A percentile compares a stretch with the other conserved stretches of the same genome.
Conservation (phyloP, 768 basidiomycete genomes). For the Terana coerulea region DNA sequence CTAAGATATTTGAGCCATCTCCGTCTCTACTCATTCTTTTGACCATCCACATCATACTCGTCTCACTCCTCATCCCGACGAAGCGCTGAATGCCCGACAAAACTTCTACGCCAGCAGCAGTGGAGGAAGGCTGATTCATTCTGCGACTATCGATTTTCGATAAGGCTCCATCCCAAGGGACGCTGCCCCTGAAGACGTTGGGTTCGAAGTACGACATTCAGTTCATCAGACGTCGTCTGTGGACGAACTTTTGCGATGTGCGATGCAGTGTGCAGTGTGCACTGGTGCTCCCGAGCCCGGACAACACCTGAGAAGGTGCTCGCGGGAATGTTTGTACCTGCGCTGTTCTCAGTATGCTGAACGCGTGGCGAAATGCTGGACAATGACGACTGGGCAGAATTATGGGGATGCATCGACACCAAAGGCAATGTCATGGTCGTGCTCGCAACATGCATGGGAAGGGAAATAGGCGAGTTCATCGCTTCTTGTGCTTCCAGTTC, state of each 20-base stretch:
- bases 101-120: constrained; percentile 3
- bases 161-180: constrained; percentile 50
- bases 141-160: constrained; percentile 39
- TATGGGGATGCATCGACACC: constrained; percentile 39
- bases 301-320: constrained; percentile 43
- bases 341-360: not conserved
- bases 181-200: constrained; percentile 31
- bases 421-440: constrained; percentile 45
- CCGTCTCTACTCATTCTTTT: not conserved
- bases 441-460: constrained; percentile 38
- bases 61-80: not conserved
- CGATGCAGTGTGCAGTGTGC: constrained; percentile 38
- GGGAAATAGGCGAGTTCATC: constrained; percentile 32
- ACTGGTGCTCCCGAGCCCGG: constrained; percentile 43
- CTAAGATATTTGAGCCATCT: constrained; percentile 53
- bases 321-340: not conserved
- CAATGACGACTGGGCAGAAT: constrained; percentile 33
- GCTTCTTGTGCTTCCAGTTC: not conserved
- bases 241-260: constrained; percentile 35
- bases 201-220: constrained; percentile 30
- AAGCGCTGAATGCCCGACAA: not conserved
- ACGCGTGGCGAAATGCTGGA: constrained; percentile 34
- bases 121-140: constrained; percentile 31
- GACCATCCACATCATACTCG: not conserved
- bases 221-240: constrained; percentile 44